Percentiles rank a stretch among this genome's conserved stretches.
Evolutionary conservation across 2,329 filamentous ascomycete genomes (phyloP).

Genomic region (Colletotrichum tropicicola): DNA sequence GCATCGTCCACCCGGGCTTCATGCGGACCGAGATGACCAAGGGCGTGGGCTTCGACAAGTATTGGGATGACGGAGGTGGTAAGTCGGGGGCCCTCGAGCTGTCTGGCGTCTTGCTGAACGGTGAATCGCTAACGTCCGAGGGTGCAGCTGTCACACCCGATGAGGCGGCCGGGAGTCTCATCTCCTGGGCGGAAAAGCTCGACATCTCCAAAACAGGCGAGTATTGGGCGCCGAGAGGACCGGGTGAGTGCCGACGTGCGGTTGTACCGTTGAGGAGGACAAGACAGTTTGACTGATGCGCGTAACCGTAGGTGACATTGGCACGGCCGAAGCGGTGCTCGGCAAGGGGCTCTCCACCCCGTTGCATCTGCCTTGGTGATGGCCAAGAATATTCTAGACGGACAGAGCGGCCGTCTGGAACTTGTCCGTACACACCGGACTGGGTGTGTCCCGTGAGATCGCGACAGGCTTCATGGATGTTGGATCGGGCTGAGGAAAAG

Average conservation of each 20-base stretch:
- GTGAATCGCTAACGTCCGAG: slow-evolving; percentile 23
- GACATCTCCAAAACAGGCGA: slow-evolving; percentile 73
- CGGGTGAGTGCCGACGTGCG: slow-evolving; percentile 56
- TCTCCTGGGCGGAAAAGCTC: slow-evolving; percentile 69
- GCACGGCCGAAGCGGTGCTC: slow-evolving; percentile 71
- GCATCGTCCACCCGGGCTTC: slow-evolving; percentile 76
- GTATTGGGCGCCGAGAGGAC: slow-evolving; percentile 78
- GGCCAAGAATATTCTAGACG: slow-evolving; percentile 1
- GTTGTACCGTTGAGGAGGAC: slow-evolving; percentile 13
- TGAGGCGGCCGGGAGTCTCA: slow-evolving; percentile 69
- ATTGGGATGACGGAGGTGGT: slow-evolving; percentile 75
- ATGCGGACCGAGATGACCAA: slow-evolving; percentile 81
- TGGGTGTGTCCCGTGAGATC: background rate
- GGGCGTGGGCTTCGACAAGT: slow-evolving; percentile 77
- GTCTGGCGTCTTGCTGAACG: background rate
- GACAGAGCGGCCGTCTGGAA: background rate
- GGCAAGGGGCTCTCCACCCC: slow-evolving; percentile 70
- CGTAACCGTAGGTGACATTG: slow-evolving; percentile 65
- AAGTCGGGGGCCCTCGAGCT: slow-evolving; percentile 33
- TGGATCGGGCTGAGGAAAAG: slow-evolving; percentile 6
- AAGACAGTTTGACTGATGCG: slow-evolving; percentile 29
- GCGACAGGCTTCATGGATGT: slow-evolving; percentile 22
- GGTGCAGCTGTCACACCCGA: slow-evolving; percentile 71
- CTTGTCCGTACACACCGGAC: background rate
- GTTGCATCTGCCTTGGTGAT: slow-evolving; percentile 72